Percentiles rank a stretch among this genome's conserved stretches.
Conservation (phyloP, 2,329 filamentous ascomycete species). For the Claviceps sorghi region DNA sequence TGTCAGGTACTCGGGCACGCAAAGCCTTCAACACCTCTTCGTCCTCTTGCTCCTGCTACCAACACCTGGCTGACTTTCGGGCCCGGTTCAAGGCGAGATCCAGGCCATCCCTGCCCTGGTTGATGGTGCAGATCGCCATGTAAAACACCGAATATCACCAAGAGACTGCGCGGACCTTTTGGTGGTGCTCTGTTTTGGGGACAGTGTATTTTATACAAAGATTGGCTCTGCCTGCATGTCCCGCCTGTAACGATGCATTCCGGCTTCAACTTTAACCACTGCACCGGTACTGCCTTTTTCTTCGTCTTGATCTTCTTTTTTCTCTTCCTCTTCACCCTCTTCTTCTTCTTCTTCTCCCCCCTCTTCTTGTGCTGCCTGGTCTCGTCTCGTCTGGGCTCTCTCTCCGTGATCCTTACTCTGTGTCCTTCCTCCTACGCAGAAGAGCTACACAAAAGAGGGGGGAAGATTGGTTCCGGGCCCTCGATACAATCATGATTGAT, state of each 20-base stretch:
- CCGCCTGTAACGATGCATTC: neutral
- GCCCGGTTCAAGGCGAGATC: neutral
- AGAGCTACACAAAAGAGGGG: neutral
- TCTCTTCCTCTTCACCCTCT: neutral
- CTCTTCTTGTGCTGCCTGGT: too few species aligned
- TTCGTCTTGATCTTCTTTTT: neutral
- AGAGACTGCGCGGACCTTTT: neutral
- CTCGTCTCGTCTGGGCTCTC: neutral
- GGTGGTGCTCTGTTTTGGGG: neutral
- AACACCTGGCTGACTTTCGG: neutral
- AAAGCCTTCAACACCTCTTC: neutral
- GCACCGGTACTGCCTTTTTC: neutral
- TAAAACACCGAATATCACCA: neutral
- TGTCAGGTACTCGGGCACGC: neutral
- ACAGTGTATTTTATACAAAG: neutral
- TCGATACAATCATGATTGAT: conserved; percentile 6
- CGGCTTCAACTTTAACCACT: neutral
- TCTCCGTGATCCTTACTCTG: neutral
- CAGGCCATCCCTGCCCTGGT: neutral
- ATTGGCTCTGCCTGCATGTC: neutral
- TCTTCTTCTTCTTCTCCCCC: too few species aligned
- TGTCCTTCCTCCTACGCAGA: neutral
- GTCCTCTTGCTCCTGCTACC: neutral
- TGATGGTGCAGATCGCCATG: neutral
- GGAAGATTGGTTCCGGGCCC: neutral